Evolutionary conservation across 192 early-diverging fungal genomes (phyloP), one percentile per base, ranked within the genome.

Genomic region (Funneliformis geosporum): DNA sequence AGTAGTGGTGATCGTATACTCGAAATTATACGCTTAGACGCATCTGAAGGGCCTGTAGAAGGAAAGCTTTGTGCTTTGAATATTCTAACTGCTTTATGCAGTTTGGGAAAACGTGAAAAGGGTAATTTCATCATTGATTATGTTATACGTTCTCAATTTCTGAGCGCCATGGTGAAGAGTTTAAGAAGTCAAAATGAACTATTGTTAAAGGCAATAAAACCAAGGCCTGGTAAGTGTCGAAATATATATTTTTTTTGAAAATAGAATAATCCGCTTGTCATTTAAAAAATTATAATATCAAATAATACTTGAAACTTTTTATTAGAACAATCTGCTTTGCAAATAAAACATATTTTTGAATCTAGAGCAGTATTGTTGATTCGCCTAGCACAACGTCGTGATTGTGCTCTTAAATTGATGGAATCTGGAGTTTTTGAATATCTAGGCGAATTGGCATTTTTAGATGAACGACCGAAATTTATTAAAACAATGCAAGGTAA

Each of bases 31-130:
- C 91, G 92, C 73, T 85, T 88, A 6, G 97, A 99, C 85, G 97
- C 96, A 0, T 89, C 92, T 2, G 94, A 95, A 77, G 93, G 91
- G 7, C 87, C 89, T 39, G 91, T 90, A 55, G 90, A 94, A 4
- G 96, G 93, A 90, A 93, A 95, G 71, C 95, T 94, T 8, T 91
- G 95, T 7, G 94, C 97, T 0, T 96, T 96, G 73, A 89, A 89
- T 8, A 82, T 93, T 5, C 84, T 98, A 46, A 91, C 93, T 60
- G 90, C 91, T 0, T 81, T 99, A 6, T 88, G 88, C 11, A 79
- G 86, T 23, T 81, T 90, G 47, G 86, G 85, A 65, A 80, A 79
- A 74, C 83, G 79, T 39, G 86, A 87, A 50, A 55, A 82, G 39
- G 84, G 82, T 9, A 80, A 87, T 23, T 85, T 82, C 65, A 84